Percentiles rank a stretch among this genome's conserved stretches.
phyloP scores from a whole-genome alignment of 2,329 filamentous ascomycete genomes.

The Trichoderma sp. region DNA sequence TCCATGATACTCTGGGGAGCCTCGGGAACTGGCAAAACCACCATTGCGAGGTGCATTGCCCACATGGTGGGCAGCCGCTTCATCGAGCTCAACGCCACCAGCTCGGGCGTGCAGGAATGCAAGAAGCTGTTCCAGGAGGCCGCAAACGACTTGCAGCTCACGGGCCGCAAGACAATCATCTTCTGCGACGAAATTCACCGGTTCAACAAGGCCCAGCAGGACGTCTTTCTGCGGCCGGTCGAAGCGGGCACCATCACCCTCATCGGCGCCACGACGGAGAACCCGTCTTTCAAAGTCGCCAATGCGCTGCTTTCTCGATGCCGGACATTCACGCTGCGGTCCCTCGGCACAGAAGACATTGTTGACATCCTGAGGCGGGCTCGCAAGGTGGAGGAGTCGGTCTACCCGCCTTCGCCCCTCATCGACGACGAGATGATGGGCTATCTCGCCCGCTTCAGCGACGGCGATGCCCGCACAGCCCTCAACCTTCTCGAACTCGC shows the following conservation, averaged over 20 bases:
- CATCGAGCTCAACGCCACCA: constrained; percentile 94
- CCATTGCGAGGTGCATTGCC: constrained; percentile 89
- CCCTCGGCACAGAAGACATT: constrained; percentile 74
- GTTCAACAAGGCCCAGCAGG: constrained; percentile 90
- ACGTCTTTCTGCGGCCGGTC: constrained; percentile 90
- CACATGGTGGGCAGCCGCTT: constrained; percentile 81
- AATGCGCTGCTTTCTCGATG: constrained; percentile 86
- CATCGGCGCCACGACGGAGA: constrained; percentile 95
- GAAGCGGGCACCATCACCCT: constrained; percentile 89
- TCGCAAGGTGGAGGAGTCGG: constrained; percentile 60
- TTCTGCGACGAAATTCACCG: constrained; percentile 98
- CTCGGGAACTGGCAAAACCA: constrained; percentile 83
- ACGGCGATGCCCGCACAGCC: constrained; percentile 90
- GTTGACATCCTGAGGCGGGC: constrained; percentile 76
- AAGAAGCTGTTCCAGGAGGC: constrained; percentile 91
- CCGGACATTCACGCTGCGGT: constrained; percentile 82
- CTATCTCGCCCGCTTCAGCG: constrained; percentile 84
- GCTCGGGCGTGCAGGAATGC: constrained; percentile 82
- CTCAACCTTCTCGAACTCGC: constrained; percentile 91
- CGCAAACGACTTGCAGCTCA: constrained; percentile 75
- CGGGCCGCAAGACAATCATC: constrained; percentile 88
- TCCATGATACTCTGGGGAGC: constrained; percentile 95
- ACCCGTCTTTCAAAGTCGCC: constrained; percentile 92
- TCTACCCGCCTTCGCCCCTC: constrained; percentile 54
- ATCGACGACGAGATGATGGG: constrained; percentile 76